phyloP scores from a whole-genome alignment of 75 land plant species.

The Picea sitchensis region DNA sequence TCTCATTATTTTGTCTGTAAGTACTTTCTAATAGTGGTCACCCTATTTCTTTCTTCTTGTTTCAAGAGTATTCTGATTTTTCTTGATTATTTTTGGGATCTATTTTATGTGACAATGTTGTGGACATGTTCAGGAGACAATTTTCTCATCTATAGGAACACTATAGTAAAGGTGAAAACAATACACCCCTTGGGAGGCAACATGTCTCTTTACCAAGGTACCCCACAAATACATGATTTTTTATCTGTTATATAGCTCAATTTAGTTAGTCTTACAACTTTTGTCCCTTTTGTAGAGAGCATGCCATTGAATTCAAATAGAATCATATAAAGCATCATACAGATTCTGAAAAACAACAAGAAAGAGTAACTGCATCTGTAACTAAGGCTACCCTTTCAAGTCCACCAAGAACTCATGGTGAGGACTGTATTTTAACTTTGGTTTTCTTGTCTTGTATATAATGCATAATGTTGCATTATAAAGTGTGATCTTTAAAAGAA shows the following conservation, averaged over 20 bases:
- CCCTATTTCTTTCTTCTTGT: not conserved
- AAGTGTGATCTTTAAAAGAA: not conserved
- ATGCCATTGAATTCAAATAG: slow-evolving; percentile 50
- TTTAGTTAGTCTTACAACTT: not conserved
- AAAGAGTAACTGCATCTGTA: slow-evolving; percentile 23
- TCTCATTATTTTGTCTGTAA: not conserved
- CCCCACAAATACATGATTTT: not conserved
- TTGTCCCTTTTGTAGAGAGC: slow-evolving; percentile 37
- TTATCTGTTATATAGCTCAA: not conserved
- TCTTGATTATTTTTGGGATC: not conserved
- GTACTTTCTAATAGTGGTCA: not conserved
- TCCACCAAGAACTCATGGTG: slow-evolving; percentile 24
- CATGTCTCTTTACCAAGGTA: slow-evolving; percentile 96
- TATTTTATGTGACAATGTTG: slow-evolving; percentile 41
- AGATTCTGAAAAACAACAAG: slow-evolving; percentile 27
- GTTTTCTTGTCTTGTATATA: not conserved
- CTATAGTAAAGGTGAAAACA: slow-evolving; percentile 75
- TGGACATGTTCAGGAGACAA: slow-evolving; percentile 80
- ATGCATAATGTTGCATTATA: too few relatives aligned
- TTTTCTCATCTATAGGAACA: slow-evolving; percentile 94
- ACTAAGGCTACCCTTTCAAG: slow-evolving; percentile 25
- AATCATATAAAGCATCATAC: slow-evolving; percentile 23
- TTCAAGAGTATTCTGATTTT: not conserved
- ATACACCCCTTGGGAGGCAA: slow-evolving; percentile 68
- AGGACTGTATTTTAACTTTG: not conserved